A percentile compares a stretch with the other conserved stretches of the same genome.
These are phyloP conservation scores for Didymella glomerata DNA, from an alignment of 2,329 filamentous ascomycete genomes.

Conservation along the genomic window DNA sequence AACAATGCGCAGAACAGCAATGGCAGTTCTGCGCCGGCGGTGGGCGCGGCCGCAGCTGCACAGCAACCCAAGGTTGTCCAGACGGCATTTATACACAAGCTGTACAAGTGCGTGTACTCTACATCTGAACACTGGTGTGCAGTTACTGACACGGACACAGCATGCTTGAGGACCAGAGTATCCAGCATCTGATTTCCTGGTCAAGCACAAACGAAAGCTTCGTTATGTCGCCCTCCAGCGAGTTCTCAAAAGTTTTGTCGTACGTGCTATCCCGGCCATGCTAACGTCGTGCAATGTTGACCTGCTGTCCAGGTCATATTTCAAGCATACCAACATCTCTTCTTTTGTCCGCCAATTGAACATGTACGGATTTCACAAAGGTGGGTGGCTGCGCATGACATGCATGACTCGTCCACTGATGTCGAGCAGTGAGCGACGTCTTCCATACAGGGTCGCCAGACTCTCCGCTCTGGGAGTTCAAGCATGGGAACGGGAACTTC, in stretches of 20 bases:
- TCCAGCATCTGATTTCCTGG: slow-evolving; percentile 97
- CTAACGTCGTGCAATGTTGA: slow-evolving; percentile 41
- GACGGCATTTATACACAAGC: slow-evolving; percentile 98
- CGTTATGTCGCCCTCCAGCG: slow-evolving; percentile 96
- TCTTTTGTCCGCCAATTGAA: slow-evolving; percentile 98
- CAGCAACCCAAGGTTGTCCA: slow-evolving; percentile 98
- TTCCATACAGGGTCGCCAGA: slow-evolving; percentile 96
- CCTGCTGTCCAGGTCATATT: slow-evolving; percentile 78
- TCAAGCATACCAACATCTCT: slow-evolving; percentile 99
- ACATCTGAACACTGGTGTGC: slow-evolving; percentile 14
- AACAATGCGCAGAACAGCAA: slow-evolving; percentile 45
- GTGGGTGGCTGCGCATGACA: slow-evolving; percentile 57
- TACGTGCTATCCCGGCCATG: slow-evolving; percentile 62
- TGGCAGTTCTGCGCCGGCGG: slow-evolving; percentile 55
- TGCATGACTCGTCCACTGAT: slow-evolving; percentile 23
- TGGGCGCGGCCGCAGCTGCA: slow-evolving; percentile 73
- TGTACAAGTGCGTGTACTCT: slow-evolving; percentile 80
- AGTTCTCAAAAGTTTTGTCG: slow-evolving; percentile 98
- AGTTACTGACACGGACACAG: slow-evolving; percentile 60
- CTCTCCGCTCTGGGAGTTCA: slow-evolving; percentile 97
- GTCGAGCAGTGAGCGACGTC: slow-evolving; percentile 84
- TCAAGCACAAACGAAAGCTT: slow-evolving; percentile 94
- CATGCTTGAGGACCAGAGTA: slow-evolving; percentile 94
- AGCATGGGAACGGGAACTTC: slow-evolving; percentile 96
- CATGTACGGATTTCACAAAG: slow-evolving; percentile 99